These are phyloP conservation scores for Puccinia horiana DNA, from an alignment of 1,284 basidiomycete genomes.

Conservation along the genomic window DNA sequence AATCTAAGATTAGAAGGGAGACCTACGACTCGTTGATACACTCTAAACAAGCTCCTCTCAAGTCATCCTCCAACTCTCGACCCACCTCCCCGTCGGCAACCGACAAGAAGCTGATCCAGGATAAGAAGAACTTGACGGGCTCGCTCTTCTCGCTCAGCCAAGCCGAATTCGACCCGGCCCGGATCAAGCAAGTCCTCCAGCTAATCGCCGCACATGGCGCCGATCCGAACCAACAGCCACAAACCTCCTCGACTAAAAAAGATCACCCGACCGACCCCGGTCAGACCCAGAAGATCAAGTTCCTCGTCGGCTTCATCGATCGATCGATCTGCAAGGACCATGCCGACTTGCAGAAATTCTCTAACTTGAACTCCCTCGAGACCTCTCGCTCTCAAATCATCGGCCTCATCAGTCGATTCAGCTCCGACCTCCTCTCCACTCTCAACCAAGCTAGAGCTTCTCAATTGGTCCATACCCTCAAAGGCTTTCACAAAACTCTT, in stretches of 20 bases:
- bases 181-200: conserved; percentile 14
- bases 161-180: conserved; percentile 14
- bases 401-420: background rate
- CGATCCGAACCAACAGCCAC: background rate
- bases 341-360: conserved; percentile 53
- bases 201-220: background rate
- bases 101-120: background rate
- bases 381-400: conserved; percentile 18
- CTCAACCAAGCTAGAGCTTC: conserved; percentile 20
- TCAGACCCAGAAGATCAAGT: conserved; percentile 1
- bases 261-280: background rate
- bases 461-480: conserved; percentile 6
- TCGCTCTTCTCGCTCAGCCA: conserved; percentile 12
- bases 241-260: background rate
- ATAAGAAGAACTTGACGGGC: background rate
- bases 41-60: background rate
- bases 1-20: background rate
- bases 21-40: conserved; percentile 15
- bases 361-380: conserved; percentile 2
- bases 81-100: background rate
- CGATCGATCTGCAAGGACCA: conserved; percentile 53
- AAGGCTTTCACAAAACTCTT: conserved; percentile 8
- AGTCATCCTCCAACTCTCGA: background rate
- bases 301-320: conserved; percentile 51
- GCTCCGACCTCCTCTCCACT: background rate